Percentiles rank a stretch among this genome's conserved stretches.
phyloP scores from a whole-genome alignment of 169 alveolate species.

The Plasmodium vinckei region DNA sequence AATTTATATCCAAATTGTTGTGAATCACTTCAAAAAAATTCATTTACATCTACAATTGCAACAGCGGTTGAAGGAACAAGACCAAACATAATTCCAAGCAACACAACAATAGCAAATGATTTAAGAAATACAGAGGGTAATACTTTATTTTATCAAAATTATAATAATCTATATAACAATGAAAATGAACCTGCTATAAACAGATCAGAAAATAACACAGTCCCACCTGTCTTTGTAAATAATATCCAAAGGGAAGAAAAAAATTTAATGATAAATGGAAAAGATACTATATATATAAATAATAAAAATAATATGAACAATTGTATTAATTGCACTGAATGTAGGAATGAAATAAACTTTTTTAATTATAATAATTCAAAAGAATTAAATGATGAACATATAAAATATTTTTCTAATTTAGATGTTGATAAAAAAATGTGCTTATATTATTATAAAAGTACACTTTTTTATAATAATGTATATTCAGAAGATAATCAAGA shows the following conservation, averaged over 20 bases:
- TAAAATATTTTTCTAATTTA: conserved; percentile 39
- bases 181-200: neutral
- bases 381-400: conserved; percentile 18
- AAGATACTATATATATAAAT: too few relatives aligned
- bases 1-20: too few relatives aligned
- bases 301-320: neutral
- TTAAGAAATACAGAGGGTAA: neutral
- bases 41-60: too few relatives aligned
- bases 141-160: neutral
- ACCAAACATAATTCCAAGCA: neutral
- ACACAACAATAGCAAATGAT: neutral
- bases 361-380: neutral
- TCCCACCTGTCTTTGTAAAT: neutral
- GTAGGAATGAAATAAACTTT: too few relatives aligned
- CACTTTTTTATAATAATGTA: conserved; percentile 25
- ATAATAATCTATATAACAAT: neutral
- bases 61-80: neutral
- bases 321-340: neutral
- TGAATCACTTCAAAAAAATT: too few relatives aligned
- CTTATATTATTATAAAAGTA: conserved; percentile 49
- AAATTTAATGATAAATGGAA: too few relatives aligned
- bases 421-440: conserved; percentile 30
- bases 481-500: conserved; percentile 20
- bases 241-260: too few relatives aligned
- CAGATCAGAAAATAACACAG: neutral